Evolutionary conservation across 306 rosid species (phyloP).

Genomic region (Lathyrus aphaca): DNA sequence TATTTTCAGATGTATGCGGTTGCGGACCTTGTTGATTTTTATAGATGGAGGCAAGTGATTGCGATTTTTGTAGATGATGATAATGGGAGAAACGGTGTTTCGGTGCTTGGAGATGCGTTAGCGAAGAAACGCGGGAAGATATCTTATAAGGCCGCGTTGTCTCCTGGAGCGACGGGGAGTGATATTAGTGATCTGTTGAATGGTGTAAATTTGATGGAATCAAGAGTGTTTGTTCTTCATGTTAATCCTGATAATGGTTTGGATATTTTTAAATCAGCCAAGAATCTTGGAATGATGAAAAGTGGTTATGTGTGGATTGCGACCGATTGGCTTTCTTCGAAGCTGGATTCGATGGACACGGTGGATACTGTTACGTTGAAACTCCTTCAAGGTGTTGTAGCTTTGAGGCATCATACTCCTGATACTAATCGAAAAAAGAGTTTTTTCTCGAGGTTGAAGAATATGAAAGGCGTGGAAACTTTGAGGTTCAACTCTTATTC

Average conservation of each 20-base stretch:
- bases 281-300: constrained; percentile 71
- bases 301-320: constrained; percentile 89
- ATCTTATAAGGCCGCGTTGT: constrained; percentile 74
- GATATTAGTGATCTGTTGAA: constrained; percentile 61
- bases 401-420: constrained; percentile 79
- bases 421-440: constrained; percentile 61
- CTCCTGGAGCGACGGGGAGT: constrained; percentile 55
- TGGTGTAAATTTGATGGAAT: constrained; percentile 83
- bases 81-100: constrained; percentile 80
- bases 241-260: constrained; percentile 92
- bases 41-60: constrained; percentile 79
- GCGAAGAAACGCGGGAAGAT: constrained; percentile 74
- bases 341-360: constrained; percentile 60
- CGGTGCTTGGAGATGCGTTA: constrained; percentile 76
- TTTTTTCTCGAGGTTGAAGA: constrained; percentile 56
- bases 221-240: constrained; percentile 85
- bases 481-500: constrained; percentile 80
- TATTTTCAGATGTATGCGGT: constrained; percentile 79
- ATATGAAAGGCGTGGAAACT: constrained; percentile 44
- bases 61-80: constrained; percentile 94
- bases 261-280: constrained; percentile 61
- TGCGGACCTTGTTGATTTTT: constrained; percentile 67
- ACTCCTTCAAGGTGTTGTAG: constrained; percentile 82
- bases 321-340: constrained; percentile 92
- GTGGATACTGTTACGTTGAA: constrained; percentile 50